phyloP scores from a whole-genome alignment of 75 land plant genomes.

The Pinus tabuliformis region DNA sequence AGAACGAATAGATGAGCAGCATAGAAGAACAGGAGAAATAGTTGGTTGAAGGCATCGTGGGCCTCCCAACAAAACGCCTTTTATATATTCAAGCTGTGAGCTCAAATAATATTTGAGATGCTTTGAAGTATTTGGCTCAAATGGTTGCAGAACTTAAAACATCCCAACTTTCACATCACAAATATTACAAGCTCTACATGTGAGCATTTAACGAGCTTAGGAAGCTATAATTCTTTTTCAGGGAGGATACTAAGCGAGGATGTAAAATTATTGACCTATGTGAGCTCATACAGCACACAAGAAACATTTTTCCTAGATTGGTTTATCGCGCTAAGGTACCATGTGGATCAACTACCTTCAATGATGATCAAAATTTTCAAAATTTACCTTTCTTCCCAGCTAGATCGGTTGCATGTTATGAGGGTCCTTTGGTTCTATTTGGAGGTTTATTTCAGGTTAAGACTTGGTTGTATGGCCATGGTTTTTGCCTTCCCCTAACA shows the following conservation, averaged over 20 bases:
- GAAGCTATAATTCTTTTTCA: constrained; percentile 85
- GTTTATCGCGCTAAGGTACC: too few relatives aligned
- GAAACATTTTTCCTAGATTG: constrained; percentile 88
- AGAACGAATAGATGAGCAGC: constrained; percentile 22
- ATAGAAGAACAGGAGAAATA: constrained; percentile 94
- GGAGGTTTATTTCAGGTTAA: too few relatives aligned
- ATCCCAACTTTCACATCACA: constrained; percentile 86
- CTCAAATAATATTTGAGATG: constrained; percentile 83
- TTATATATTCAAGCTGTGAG: constrained; percentile 97
- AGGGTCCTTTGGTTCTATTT: too few relatives aligned
- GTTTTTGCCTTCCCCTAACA: too few relatives aligned
- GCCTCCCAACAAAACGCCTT: constrained; percentile 92
- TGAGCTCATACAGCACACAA: constrained; percentile 96
- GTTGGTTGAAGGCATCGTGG: constrained; percentile 86
- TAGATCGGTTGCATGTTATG: too few relatives aligned
- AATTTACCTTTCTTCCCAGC: too few relatives aligned
- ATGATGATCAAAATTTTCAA: too few relatives aligned
- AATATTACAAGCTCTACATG: constrained; percentile 95
- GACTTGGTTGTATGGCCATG: too few relatives aligned
- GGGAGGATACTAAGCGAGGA: constrained; percentile 71
- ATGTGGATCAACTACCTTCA: too few relatives aligned
- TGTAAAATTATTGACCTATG: constrained; percentile 83
- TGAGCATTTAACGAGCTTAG: constrained; percentile 90
- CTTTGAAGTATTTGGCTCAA: constrained; percentile 89
- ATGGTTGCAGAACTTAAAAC: constrained; percentile 96